Conservation (phyloP, 1,284 basidiomycete species). For the Apiotrichum mycotoxinovorans region DNA sequence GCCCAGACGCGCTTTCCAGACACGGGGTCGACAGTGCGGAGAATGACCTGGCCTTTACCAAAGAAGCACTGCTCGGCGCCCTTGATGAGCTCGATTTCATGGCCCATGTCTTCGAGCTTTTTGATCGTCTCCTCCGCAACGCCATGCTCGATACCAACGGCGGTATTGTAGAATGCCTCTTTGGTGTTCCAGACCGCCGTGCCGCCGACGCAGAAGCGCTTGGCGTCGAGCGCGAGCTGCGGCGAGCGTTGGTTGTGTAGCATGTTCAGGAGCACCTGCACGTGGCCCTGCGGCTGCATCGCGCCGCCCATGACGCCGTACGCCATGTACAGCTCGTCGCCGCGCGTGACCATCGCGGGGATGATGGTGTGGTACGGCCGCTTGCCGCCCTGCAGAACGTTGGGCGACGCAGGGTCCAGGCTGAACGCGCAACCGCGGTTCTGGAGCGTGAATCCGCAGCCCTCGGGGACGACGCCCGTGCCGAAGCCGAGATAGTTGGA, state of each 20-base stretch:
- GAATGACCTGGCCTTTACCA: conserved; percentile 31
- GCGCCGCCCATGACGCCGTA: conserved; percentile 92
- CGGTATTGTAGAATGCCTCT: conserved; percentile 60
- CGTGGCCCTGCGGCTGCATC: conserved; percentile 83
- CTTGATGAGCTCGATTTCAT: conserved; percentile 61
- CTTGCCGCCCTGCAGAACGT: conserved; percentile 72
- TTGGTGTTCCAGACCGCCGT: conserved; percentile 17
- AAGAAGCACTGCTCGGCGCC: conserved; percentile 26
- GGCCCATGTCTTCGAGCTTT: conserved; percentile 75
- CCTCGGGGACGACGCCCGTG: conserved; percentile 69
- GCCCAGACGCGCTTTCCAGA: conserved; percentile 29
- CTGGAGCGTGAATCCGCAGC: conserved; percentile 89
- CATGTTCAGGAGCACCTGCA: conserved; percentile 74
- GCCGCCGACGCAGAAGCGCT: conserved; percentile 77
- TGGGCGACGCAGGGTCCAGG: conserved; percentile 72
- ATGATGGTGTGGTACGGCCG: conserved; percentile 92
- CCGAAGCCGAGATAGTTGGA: conserved; percentile 67
- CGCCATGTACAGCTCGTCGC: conserved; percentile 76
- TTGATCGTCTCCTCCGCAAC: conserved; percentile 61
- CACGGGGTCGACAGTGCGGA: conserved; percentile 19
- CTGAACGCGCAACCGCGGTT: conserved; percentile 84
- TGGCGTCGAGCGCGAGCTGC: conserved; percentile 74
- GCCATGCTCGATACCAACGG: conserved; percentile 81
- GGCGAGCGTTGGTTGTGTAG: conserved; percentile 44
- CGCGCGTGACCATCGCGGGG: conserved; percentile 78